Base-by-base conservation (phyloP, 208 protist species). In the Leishmania lainsoni region DNA sequence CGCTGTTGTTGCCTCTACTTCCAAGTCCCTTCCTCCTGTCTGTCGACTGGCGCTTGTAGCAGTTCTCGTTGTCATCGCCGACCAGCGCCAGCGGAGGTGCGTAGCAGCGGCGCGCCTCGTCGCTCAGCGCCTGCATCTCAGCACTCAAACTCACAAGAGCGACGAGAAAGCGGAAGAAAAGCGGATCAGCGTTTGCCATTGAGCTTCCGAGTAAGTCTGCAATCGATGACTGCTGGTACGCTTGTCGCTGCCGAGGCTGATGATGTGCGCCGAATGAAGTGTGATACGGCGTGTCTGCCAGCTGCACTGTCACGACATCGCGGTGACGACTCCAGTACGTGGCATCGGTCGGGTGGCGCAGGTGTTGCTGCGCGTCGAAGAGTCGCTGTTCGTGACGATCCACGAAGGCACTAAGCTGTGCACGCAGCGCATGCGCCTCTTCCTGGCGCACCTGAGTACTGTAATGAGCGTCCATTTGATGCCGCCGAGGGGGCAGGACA, bases 351-450 rank as follows among this genome's bases (percentile, higher is more conserved):
- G 86, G 87, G 61, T 85, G 78, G 65, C 83, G 73, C 52, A 94
- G 86, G 32, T 71, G 80, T n/a, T 91, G 89, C 84, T 91, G 85
- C 58, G 87, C 81, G 32, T 92, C 87, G 59, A 92, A 76, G 26
- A 94, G 84, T 63, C 83, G 81, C 66, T 89, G 88, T 68, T 94
- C 91, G 83, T 94, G 91, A 10, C 72, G 76, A 5, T 84, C 75
- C 2, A 92, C 89, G 54, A 94, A 91, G 71, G 74, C 17, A 81
- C 85, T 59, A 83, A 94, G 81, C 35, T 66, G 75, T n/a, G 81
- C 61, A 12, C 76, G 81, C 9, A 84, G 75, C 22, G 76, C 76
- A 8, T 8, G 32, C 5, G 81, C 81, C 5, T 84, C 81, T 48
- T 80, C 81, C 26, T 66, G 68, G 20, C 76, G 81, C 12, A 80